phyloP scores from a whole-genome alignment of 345 rosid genomes.

The Laguncularia racemosa region DNA sequence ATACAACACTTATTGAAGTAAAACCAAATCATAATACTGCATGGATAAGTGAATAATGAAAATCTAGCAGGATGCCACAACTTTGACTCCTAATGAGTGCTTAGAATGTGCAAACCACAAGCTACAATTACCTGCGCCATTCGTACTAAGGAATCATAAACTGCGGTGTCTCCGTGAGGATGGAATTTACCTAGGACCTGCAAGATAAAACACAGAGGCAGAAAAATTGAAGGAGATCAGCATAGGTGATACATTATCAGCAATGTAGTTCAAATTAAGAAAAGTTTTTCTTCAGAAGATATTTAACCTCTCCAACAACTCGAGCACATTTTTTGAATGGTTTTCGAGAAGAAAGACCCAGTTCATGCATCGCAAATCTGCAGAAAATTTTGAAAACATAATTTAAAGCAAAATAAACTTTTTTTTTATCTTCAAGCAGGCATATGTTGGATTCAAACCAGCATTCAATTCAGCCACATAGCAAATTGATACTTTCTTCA shows the following conservation, averaged over 20 bases:
- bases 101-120: not conserved
- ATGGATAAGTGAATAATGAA: too few species aligned
- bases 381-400: conserved; percentile 1
- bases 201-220: conserved; percentile 1
- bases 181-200: conserved; percentile 97
- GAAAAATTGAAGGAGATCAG: not conserved
- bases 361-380: conserved; percentile 94
- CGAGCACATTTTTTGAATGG: conserved; percentile 98
- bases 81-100: too few species aligned
- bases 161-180: conserved; percentile 95
- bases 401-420: not conserved
- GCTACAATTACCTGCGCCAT: conserved; percentile 81
- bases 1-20: too few species aligned
- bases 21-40: too few species aligned
- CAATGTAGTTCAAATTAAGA: not conserved
- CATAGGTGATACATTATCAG: not conserved
- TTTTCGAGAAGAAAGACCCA: conserved; percentile 81
- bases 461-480: not conserved
- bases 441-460: not conserved
- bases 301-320: conserved; percentile 91
- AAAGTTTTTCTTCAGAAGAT: not conserved
- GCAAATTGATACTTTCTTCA: too few species aligned
- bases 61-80: too few species aligned
- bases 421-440: not conserved
- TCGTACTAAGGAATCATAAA: conserved; percentile 85